phyloP scores from a whole-genome alignment of 2,329 filamentous ascomycete species.

The Trichoderma sp. region DNA sequence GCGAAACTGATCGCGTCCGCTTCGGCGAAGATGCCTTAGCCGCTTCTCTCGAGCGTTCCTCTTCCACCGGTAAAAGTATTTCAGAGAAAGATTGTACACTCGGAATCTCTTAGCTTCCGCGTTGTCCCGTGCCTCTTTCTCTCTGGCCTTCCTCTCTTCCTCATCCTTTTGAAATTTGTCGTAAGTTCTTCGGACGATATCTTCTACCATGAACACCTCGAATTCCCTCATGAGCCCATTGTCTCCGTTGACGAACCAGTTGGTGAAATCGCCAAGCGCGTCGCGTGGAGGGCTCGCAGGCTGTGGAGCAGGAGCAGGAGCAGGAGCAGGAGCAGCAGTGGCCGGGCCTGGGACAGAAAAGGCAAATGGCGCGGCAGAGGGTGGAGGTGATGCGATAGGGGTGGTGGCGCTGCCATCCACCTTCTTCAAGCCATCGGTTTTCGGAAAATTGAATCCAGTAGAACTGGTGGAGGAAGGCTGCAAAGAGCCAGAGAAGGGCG shows the following conservation, averaged over 20 bases:
- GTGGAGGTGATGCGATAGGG: conserved; percentile 23
- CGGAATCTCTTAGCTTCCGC: conserved; percentile 53
- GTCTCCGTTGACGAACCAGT: conserved; percentile 59
- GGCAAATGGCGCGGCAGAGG: not conserved
- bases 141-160: conserved; percentile 46
- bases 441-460: not conserved
- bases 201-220: conserved; percentile 48
- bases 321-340: conserved; percentile 24
- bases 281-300: conserved; percentile 41
- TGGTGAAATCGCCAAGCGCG: conserved; percentile 52
- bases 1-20: conserved; percentile 55
- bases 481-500: not conserved
- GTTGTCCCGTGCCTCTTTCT: conserved; percentile 53
- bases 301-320: conserved; percentile 28
- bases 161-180: conserved; percentile 46
- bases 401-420: conserved; percentile 22
- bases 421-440: not conserved
- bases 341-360: conserved; percentile 10
- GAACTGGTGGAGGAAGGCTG: not conserved
- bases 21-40: conserved; percentile 53
- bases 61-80: conserved; percentile 61
- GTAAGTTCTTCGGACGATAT: conserved; percentile 49
- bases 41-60: conserved; percentile 51
- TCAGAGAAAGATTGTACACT: conserved; percentile 53
- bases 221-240: conserved; percentile 57